Conservation (phyloP, 495 filamentous ascomycete genomes). For the Zalerion maritima region DNA sequence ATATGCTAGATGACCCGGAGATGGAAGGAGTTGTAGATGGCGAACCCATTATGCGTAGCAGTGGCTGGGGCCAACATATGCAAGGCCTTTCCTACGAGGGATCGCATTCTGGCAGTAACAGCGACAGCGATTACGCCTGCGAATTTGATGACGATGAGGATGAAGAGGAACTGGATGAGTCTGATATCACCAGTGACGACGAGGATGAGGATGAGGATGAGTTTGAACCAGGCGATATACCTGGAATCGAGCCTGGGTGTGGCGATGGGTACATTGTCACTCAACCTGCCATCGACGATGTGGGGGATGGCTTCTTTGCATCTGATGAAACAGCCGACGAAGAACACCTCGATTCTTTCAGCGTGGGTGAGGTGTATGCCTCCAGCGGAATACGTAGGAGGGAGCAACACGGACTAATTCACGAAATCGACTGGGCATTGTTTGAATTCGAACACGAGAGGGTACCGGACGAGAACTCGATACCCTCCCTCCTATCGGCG, state of each 20-base stretch:
- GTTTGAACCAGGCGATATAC: constrained; percentile 62
- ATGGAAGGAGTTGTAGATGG: constrained; percentile 36
- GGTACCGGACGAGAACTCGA: constrained; percentile 53
- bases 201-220: constrained; percentile 27
- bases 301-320: constrained; percentile 65
- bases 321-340: constrained; percentile 31
- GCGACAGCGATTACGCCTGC: constrained; percentile 23
- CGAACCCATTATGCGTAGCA: constrained; percentile 18
- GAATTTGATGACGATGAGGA: constrained; percentile 45
- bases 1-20: constrained; percentile 78
- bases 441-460: constrained; percentile 65
- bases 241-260: constrained; percentile 62
- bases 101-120: constrained; percentile 21
- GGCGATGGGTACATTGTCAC: constrained; percentile 62
- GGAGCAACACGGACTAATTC: constrained; percentile 45
- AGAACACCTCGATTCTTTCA: constrained; percentile 59
- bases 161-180: constrained; percentile 23
- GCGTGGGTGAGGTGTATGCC: constrained; percentile 70
- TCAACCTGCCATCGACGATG: constrained; percentile 78
- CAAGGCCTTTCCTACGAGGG: constrained; percentile 12
- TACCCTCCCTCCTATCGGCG: constrained; percentile 33
- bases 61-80: constrained; percentile 9
- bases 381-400: constrained; percentile 75
- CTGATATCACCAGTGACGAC: constrained; percentile 27
- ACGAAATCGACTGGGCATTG: constrained; percentile 94